A percentile compares a stretch with the other conserved stretches of the same genome.
These are phyloP conservation scores for Helicosporidium sp. DNA, from an alignment of 139 green algal species.

Conservation along the genomic window DNA sequence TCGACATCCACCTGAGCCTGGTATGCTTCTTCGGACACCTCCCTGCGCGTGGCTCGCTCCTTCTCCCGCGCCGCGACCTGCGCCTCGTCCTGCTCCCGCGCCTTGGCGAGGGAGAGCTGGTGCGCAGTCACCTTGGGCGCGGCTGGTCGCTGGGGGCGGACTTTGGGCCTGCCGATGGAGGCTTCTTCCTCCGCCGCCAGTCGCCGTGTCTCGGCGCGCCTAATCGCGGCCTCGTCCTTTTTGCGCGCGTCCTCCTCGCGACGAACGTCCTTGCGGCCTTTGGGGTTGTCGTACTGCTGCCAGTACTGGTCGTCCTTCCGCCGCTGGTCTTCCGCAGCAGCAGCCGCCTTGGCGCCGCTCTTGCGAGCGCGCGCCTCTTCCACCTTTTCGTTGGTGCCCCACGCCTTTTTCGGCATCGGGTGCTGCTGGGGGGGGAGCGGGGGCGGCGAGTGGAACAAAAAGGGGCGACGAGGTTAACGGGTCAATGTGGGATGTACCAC, in stretches of 20 bases:
- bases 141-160: conserved; percentile 16
- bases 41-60: not conserved
- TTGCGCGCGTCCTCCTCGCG: conserved; percentile 31
- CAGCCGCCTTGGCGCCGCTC: conserved; percentile 9
- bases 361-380: conserved; percentile 19
- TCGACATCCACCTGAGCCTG: conserved; percentile 7
- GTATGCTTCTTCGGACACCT: conserved; percentile 4
- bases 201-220: conserved; percentile 34
- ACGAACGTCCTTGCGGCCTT: conserved; percentile 23
- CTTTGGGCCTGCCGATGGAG: conserved; percentile 8
- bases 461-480: too few relatives aligned
- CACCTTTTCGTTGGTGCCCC: conserved; percentile 14
- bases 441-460: not conserved
- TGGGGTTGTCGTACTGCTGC: conserved; percentile 21
- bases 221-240: conserved; percentile 14
- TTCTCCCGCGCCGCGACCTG: not conserved
- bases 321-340: conserved; percentile 9
- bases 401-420: conserved; percentile 7
- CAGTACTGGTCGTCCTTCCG: conserved; percentile 29
- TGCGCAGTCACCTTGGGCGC: conserved; percentile 11
- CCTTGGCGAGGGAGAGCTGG: not conserved
- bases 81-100: not conserved
- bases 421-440: not conserved
- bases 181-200: conserved; percentile 34
- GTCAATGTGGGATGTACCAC: too few relatives aligned